Percentiles rank a stretch among this genome's conserved stretches.
Evolutionary conservation across 2,329 filamentous ascomycete species (phyloP).

Genomic region (Fusarium caatingaense): DNA sequence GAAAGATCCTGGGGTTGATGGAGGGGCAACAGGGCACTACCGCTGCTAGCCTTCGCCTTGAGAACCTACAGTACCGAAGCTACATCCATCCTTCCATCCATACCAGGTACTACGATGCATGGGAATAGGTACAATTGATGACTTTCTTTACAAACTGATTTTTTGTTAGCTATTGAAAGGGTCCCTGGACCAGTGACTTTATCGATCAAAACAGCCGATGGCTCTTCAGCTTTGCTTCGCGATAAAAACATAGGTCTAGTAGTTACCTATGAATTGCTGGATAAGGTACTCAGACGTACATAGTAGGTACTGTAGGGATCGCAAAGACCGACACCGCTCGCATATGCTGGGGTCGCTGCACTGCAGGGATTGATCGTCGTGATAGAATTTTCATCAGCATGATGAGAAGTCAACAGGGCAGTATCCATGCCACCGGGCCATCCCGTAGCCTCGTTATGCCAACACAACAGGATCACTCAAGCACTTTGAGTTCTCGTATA

Average conservation of each 20-base stretch:
- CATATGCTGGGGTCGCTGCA: neutral
- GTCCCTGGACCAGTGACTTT: neutral
- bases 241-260: neutral
- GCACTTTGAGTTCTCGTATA: neutral
- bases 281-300: neutral
- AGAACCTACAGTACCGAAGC: neutral
- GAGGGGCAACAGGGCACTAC: conserved; percentile 32
- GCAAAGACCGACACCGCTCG: neutral
- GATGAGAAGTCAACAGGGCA: neutral
- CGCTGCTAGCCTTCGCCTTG: neutral
- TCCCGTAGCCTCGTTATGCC: neutral
- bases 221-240: neutral
- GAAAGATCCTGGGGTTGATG: conserved; percentile 12
- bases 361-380: neutral
- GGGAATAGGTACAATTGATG: neutral
- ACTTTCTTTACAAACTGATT: neutral
- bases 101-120: neutral
- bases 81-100: neutral
- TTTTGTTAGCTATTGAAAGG: neutral
- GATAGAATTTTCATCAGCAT: neutral
- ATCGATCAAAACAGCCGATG: neutral
- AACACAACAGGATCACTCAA: neutral
- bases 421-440: neutral
- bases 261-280: neutral
- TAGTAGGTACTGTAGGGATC: neutral